phyloP scores from a whole-genome alignment of 1,139 yeast species.

The Suhomyces bribrorum region DNA sequence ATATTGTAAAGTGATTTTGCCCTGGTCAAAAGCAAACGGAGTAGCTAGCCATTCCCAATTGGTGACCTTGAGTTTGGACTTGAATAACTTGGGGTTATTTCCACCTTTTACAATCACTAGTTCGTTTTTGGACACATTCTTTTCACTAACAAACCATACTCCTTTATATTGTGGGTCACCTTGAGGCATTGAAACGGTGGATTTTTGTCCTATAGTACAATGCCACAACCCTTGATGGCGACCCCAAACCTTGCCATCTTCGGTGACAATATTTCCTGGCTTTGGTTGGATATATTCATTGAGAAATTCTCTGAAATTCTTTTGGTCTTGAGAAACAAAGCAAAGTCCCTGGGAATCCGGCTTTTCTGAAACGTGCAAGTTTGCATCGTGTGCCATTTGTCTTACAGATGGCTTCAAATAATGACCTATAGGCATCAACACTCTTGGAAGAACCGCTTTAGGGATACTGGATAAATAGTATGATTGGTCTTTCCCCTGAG shows the following conservation, averaged over 20 bases:
- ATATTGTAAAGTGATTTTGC: conserved; percentile 48
- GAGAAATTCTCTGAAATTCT: conserved; percentile 74
- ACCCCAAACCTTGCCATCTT: conserved; percentile 78
- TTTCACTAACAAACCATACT: conserved; percentile 82
- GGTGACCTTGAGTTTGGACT: conserved; percentile 41
- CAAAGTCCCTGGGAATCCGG: conserved; percentile 96
- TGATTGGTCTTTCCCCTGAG: conserved; percentile 80
- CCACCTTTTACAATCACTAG: conserved; percentile 76
- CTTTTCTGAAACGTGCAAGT: conserved; percentile 67
- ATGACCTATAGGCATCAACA: conserved; percentile 81
- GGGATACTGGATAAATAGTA: conserved; percentile 79
- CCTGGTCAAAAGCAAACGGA: conserved; percentile 1
- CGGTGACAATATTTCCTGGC: conserved; percentile 77
- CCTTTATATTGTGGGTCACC: conserved; percentile 76
- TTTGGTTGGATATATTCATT: conserved; percentile 69
- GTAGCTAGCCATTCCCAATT: conserved; percentile 53
- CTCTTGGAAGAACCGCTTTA: conserved; percentile 42
- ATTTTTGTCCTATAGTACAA: conserved; percentile 88
- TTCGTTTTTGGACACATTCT: conserved; percentile 63
- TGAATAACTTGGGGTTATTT: conserved; percentile 60
- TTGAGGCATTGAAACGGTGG: conserved; percentile 82
- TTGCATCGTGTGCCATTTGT: conserved; percentile 53
- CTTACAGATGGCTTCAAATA: conserved; percentile 75
- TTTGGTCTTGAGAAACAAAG: conserved; percentile 75
- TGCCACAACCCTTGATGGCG: conserved; percentile 86